Evolutionary conservation across 805 yeast species (phyloP).

Genomic region (Wickerhamiella shivajii): DNA sequence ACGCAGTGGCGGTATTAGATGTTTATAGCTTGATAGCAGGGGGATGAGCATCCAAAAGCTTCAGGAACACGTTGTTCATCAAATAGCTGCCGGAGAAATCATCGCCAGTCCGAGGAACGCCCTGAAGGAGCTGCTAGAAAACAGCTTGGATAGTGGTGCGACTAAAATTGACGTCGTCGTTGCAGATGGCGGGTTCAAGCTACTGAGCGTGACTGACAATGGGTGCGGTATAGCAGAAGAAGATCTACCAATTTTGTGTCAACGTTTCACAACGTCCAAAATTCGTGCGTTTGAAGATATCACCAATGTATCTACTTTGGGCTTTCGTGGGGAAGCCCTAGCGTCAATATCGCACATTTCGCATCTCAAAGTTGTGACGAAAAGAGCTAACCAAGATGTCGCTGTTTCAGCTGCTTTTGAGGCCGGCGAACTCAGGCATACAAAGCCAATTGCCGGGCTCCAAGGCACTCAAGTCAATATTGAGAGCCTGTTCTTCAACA

Average conservation of each 20-base stretch:
- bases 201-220: slow-evolving; percentile 77
- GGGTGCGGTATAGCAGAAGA: slow-evolving; percentile 63
- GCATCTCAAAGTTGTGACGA: slow-evolving; percentile 65
- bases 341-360: slow-evolving; percentile 89
- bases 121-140: slow-evolving; percentile 80
- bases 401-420: slow-evolving; percentile 60
- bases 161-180: slow-evolving; percentile 60
- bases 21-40: too few species aligned
- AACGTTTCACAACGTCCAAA: slow-evolving; percentile 87
- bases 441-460: slow-evolving; percentile 67
- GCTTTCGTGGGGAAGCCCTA: slow-evolving; percentile 93
- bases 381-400: slow-evolving; percentile 40
- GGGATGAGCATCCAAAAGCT: slow-evolving; percentile 32
- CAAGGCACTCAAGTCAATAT: slow-evolving; percentile 74
- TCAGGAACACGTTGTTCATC: slow-evolving; percentile 61
- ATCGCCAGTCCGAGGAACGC: slow-evolving; percentile 91
- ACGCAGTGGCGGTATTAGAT: too few species aligned
- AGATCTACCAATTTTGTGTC: slow-evolving; percentile 71
- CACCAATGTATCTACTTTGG: slow-evolving; percentile 57
- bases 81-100: slow-evolving; percentile 96
- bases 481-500: slow-evolving; percentile 80
- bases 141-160: slow-evolving; percentile 76
- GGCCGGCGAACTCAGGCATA: slow-evolving; percentile 45
- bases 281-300: slow-evolving; percentile 62
- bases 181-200: slow-evolving; percentile 85